Conservation (phyloP, 352 stramenopile species). For the Lagenidium sp. region DNA sequence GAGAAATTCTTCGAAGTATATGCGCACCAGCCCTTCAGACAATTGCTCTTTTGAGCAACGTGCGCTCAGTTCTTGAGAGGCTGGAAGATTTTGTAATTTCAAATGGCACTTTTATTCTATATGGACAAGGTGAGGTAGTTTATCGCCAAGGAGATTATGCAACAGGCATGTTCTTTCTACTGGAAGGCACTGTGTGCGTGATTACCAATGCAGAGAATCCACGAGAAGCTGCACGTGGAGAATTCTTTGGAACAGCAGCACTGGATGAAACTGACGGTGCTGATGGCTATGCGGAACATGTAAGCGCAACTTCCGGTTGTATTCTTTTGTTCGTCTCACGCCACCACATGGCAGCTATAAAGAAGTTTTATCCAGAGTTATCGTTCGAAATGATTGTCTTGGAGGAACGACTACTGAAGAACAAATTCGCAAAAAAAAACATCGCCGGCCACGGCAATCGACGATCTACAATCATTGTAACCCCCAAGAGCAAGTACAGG, state of each 20-base stretch:
- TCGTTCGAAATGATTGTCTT: constrained; percentile 10
- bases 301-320: constrained; percentile 20
- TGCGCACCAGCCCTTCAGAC: constrained; percentile 26
- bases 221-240: constrained; percentile 12
- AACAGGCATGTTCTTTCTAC: constrained; percentile 21
- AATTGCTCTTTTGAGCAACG: constrained; percentile 13
- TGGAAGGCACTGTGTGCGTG: constrained; percentile 18
- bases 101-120: constrained; percentile 26
- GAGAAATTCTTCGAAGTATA: constrained; percentile 27
- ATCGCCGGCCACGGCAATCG: background rate
- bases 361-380: constrained; percentile 18
- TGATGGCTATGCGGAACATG: constrained; percentile 21
- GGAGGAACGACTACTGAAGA: constrained; percentile 17
- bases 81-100: constrained; percentile 27
- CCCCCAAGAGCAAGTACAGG: background rate
- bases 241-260: constrained; percentile 19
- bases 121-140: constrained; percentile 28
- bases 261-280: constrained; percentile 8
- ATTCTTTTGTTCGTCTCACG: constrained; percentile 23
- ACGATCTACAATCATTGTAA: too few species aligned
- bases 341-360: constrained; percentile 13
- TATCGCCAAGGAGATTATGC: constrained; percentile 29
- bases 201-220: constrained; percentile 7
- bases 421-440: constrained; percentile 21
- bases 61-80: constrained; percentile 13